Percentiles rank a stretch among this genome's conserved stretches.
Conservation (phyloP, 805 yeast genomes). For the Lipomyces spencermartinsiae region DNA sequence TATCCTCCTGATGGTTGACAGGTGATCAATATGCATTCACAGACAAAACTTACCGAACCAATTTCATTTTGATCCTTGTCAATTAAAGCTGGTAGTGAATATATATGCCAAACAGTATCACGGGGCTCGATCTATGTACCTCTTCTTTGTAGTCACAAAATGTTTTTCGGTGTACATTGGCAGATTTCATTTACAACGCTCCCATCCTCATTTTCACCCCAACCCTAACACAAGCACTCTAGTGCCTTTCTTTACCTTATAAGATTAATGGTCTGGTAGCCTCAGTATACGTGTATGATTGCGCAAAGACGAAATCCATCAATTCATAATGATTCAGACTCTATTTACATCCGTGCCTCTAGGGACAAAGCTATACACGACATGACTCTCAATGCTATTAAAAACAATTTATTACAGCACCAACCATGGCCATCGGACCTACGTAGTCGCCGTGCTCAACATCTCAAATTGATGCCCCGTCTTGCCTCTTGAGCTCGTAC, state of each 20-base stretch:
- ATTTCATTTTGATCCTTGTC: conserved; percentile 55
- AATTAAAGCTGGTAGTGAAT: neutral
- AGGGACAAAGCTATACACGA: neutral
- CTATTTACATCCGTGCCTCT: neutral
- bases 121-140: conserved; percentile 4
- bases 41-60: conserved; percentile 55
- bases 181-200: neutral
- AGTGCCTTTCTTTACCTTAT: neutral
- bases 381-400: neutral
- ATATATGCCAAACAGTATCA: neutral
- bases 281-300: too few relatives aligned
- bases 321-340: neutral
- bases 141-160: neutral
- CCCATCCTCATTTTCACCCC: neutral
- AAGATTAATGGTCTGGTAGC: too few relatives aligned
- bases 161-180: neutral
- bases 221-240: neutral
- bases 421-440: neutral
- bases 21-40: neutral
- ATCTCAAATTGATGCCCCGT: conserved; percentile 79
- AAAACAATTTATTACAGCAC: neutral
- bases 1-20: neutral
- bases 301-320: neutral
- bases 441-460: conserved; percentile 49
- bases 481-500: conserved; percentile 84